phyloP scores from a whole-genome alignment of 257 asterid species.

The Scutellaria baicalensis region DNA sequence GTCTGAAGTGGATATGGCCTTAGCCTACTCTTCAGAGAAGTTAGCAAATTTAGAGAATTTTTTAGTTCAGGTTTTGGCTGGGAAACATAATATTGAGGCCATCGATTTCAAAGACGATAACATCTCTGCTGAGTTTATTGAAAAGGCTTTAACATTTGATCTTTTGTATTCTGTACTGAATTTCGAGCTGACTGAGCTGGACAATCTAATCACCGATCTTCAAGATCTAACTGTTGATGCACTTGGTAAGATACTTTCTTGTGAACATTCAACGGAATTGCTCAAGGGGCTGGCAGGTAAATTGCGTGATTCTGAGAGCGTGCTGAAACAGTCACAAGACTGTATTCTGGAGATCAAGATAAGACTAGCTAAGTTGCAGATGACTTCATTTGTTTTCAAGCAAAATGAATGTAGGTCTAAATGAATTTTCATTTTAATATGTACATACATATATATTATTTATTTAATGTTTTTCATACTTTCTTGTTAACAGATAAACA shows the following conservation, averaged over 20 bases:
- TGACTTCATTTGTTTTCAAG: constrained; percentile 54
- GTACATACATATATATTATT: neutral
- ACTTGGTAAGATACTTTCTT: constrained; percentile 32
- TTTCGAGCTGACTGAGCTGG: constrained; percentile 64
- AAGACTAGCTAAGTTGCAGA: constrained; percentile 74
- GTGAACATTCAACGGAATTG: constrained; percentile 31
- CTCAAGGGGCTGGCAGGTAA: constrained; percentile 28
- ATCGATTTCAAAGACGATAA: constrained; percentile 38
- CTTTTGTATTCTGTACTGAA: constrained; percentile 45
- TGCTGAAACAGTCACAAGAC: constrained; percentile 50
- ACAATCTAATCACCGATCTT: constrained; percentile 30
- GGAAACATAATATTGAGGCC: constrained; percentile 42
- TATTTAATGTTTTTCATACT: neutral
- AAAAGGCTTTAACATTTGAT: constrained; percentile 56
- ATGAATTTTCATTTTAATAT: neutral
- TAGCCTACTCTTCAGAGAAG: constrained; percentile 57
- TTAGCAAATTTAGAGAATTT: constrained; percentile 57
- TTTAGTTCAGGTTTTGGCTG: constrained; percentile 34
- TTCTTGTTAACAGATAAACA: constrained; percentile 36
- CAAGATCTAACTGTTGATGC: constrained; percentile 40
- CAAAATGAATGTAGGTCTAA: constrained; percentile 57
- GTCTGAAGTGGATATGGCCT: constrained; percentile 31
- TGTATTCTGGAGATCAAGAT: constrained; percentile 63
- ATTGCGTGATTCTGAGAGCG: constrained; percentile 51
- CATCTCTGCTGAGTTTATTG: constrained; percentile 46